Percentiles rank a stretch among this genome's conserved stretches.
Conservation (phyloP, 1,139 yeast genomes). For the Kodamaea arcana region DNA sequence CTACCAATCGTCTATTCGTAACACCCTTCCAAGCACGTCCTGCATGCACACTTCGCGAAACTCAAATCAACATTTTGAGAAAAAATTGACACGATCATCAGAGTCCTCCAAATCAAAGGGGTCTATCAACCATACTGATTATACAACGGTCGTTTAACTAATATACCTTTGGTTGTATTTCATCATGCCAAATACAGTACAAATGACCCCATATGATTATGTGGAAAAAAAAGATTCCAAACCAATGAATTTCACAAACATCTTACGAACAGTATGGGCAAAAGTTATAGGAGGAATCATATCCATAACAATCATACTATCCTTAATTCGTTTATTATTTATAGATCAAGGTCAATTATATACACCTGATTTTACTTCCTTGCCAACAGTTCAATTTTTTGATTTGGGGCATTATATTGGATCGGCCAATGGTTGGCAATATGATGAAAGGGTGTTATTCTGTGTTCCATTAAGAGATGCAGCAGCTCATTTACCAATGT, state of each 20-base stretch:
- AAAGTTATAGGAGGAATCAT: conserved; percentile 4
- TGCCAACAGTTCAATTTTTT: conserved; percentile 32
- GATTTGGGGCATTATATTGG: conserved; percentile 46
- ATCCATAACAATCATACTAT: conserved; percentile 5
- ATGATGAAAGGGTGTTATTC: conserved; percentile 50
- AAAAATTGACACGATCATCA: background rate
- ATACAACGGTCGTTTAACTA: too few relatives aligned
- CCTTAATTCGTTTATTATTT: conserved; percentile 3
- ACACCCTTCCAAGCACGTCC: too few relatives aligned
- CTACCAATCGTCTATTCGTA: too few relatives aligned
- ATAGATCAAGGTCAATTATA: conserved; percentile 4
- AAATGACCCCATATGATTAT: conserved; percentile 16
- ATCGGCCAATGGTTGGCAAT: conserved; percentile 49
- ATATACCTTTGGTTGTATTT: too few relatives aligned
- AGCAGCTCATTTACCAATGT: conserved; percentile 60
- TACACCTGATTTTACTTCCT: conserved; percentile 19
- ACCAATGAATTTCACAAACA: background rate
- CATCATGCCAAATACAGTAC: conserved; percentile 11
- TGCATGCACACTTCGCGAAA: conserved; percentile 1
- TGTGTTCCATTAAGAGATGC: conserved; percentile 62
- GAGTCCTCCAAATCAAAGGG: background rate
- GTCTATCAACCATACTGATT: too few relatives aligned
- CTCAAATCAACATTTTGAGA: background rate
- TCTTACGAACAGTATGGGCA: conserved; percentile 2
- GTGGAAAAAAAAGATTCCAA: conserved; percentile 8